These are phyloP conservation scores for Parascedosporium putredinis DNA, from an alignment of 2,329 filamentous ascomycete species.

Conservation along the genomic window DNA sequence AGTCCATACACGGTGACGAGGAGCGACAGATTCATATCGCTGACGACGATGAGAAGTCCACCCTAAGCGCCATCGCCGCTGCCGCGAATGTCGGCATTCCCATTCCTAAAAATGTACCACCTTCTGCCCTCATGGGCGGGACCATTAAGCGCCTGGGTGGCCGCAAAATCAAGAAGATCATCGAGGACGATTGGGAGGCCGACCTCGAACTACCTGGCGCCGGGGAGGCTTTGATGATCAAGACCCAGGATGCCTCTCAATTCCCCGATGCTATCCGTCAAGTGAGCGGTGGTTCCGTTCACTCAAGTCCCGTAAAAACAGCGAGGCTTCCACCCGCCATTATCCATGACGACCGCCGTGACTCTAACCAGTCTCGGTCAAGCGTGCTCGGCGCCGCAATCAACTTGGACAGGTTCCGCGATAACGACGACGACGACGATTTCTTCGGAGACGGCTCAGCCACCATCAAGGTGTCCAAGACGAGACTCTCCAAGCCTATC, in stretches of 20 bases:
- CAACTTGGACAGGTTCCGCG: slow-evolving; percentile 54
- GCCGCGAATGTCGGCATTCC: slow-evolving; percentile 87
- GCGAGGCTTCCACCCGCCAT: slow-evolving; percentile 22
- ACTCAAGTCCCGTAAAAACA: slow-evolving; percentile 39
- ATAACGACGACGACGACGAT: slow-evolving; percentile 51
- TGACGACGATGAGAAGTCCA: slow-evolving; percentile 75
- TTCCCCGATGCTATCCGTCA: slow-evolving; percentile 62
- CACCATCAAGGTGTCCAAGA: slow-evolving; percentile 60
- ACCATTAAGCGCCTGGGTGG: slow-evolving; percentile 84
- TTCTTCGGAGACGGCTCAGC: slow-evolving; percentile 53
- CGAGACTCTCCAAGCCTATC: slow-evolving; percentile 37
- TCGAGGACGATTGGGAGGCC: slow-evolving; percentile 73
- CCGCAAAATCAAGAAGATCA: slow-evolving; percentile 59
- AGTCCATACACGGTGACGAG: slow-evolving; percentile 58
- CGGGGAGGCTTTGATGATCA: slow-evolving; percentile 53
- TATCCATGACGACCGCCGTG: slow-evolving; percentile 5
- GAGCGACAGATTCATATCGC: slow-evolving; percentile 81
- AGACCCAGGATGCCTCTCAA: slow-evolving; percentile 45
- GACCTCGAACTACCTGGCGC: slow-evolving; percentile 60
- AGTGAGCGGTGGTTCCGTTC: slow-evolving; percentile 46
- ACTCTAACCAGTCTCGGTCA: slow-evolving; percentile 16
- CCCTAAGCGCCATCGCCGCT: slow-evolving; percentile 73
- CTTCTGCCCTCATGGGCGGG: slow-evolving; percentile 81
- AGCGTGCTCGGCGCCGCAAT: slow-evolving; percentile 33
- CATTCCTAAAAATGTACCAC: slow-evolving; percentile 74